These are phyloP conservation scores for Diplodia mutila DNA, from an alignment of 2,329 filamentous ascomycete genomes.

Conservation along the genomic window DNA sequence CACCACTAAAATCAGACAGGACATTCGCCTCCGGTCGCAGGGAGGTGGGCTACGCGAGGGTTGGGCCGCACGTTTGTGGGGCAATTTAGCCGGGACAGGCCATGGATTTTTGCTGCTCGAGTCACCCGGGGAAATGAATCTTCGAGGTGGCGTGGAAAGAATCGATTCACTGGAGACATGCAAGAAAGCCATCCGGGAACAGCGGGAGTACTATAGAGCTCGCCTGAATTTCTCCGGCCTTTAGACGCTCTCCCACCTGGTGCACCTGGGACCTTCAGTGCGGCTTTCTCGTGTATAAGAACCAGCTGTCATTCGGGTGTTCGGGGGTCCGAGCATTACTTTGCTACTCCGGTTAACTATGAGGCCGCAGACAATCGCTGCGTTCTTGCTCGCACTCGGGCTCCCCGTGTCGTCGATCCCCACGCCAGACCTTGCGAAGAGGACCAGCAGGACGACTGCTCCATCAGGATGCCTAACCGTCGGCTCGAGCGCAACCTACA, in stretches of 20 bases:
- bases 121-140: neutral
- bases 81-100: neutral
- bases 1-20: neutral
- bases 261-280: neutral
- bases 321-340: neutral
- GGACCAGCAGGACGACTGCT: constrained; percentile 44
- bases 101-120: neutral
- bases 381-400: neutral
- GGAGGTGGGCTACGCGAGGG: neutral
- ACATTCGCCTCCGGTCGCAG: no score
- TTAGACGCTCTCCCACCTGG: no score
- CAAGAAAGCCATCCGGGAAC: neutral
- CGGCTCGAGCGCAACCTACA: constrained; percentile 45
- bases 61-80: neutral
- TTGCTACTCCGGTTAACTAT: neutral
- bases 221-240: neutral
- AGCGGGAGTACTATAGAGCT: neutral
- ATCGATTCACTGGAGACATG: neutral
- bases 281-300: neutral
- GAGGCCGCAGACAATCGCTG: neutral
- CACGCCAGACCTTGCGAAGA: neutral
- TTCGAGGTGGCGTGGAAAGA: neutral
- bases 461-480: constrained; percentile 59
- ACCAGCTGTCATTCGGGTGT: neutral
- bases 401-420: neutral